Evolutionary conservation across 495 filamentous ascomycete species (phyloP).

Genomic region (Daldinia grandis): DNA sequence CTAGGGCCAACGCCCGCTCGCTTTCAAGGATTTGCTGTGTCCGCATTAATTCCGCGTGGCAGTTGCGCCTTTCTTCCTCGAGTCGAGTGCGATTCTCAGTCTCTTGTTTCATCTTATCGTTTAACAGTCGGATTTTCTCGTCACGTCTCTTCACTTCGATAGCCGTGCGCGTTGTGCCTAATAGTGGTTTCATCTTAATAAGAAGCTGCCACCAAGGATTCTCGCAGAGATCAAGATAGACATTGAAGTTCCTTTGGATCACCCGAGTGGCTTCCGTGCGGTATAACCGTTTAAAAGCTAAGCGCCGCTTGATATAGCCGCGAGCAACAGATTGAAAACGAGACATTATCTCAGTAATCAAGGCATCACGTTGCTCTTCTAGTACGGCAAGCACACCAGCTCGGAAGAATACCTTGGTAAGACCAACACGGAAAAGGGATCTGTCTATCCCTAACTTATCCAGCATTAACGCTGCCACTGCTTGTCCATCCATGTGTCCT

Average conservation of each 20-base stretch:
- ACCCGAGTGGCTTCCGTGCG: slow-evolving; percentile 93
- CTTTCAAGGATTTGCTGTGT: slow-evolving; percentile 94
- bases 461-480: slow-evolving; percentile 83
- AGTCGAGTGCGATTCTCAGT: slow-evolving; percentile 76
- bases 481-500: slow-evolving; percentile 90
- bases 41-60: slow-evolving; percentile 84
- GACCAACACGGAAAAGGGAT: slow-evolving; percentile 87
- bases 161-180: slow-evolving; percentile 89
- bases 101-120: slow-evolving; percentile 82
- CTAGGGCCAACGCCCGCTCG: slow-evolving; percentile 90
- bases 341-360: slow-evolving; percentile 92
- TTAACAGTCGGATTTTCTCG: slow-evolving; percentile 87
- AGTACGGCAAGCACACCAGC: slow-evolving; percentile 96
- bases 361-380: slow-evolving; percentile 90
- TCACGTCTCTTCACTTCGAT: slow-evolving; percentile 93
- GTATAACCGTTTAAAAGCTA: slow-evolving; percentile 91
- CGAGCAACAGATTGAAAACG: slow-evolving; percentile 92
- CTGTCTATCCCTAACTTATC: slow-evolving; percentile 86
- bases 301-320: slow-evolving; percentile 85
- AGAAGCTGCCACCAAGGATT: slow-evolving; percentile 98
- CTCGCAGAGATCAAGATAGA: slow-evolving; percentile 85
- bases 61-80: slow-evolving; percentile 90
- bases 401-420: slow-evolving; percentile 98
- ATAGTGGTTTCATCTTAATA: slow-evolving; percentile 92
- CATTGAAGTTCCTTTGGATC: slow-evolving; percentile 90